Percentiles rank a stretch among this genome's conserved stretches.
Conservation (phyloP, 805 yeast genomes). For the Yamadazyma sp. region DNA sequence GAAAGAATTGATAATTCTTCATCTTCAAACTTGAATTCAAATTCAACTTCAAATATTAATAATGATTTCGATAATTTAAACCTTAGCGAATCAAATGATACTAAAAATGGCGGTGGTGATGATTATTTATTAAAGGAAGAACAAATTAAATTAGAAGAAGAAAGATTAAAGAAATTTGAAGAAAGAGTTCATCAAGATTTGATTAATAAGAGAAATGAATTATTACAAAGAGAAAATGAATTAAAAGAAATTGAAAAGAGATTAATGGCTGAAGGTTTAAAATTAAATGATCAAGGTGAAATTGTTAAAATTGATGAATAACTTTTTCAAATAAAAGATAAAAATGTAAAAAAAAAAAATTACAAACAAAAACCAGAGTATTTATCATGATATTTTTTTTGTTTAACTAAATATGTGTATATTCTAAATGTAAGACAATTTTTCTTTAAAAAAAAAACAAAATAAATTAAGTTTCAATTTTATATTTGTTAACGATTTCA, state of each 20-base stretch:
- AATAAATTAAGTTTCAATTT: slow-evolving; percentile 8
- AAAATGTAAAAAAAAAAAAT: no score
- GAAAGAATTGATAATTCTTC: slow-evolving; percentile 7
- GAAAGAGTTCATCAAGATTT: slow-evolving; percentile 87
- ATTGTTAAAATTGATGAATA: slow-evolving; percentile 25
- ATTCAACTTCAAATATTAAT: background rate
- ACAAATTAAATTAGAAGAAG: slow-evolving; percentile 86
- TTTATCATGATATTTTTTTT: no score
- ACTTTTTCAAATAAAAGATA: background rate
- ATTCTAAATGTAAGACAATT: background rate
- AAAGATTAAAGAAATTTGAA: slow-evolving; percentile 80
- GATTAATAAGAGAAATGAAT: slow-evolving; percentile 74
- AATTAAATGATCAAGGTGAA: slow-evolving; percentile 36
- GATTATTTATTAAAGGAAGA: slow-evolving; percentile 68
- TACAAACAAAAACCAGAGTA: no score
- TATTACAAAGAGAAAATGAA: slow-evolving; percentile 81
- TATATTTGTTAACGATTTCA: slow-evolving; percentile 61
- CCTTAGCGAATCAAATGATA: slow-evolving; percentile 5
- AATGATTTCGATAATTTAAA: slow-evolving; percentile 4
- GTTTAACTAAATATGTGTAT: background rate
- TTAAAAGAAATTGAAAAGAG: slow-evolving; percentile 76
- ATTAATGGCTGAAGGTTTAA: slow-evolving; percentile 55
- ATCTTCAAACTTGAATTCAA: background rate
- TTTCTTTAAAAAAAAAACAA: background rate
- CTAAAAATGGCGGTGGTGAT: slow-evolving; percentile 14